phyloP scores from a whole-genome alignment of 305 asterid genomes.

The Solanum aculeatissimum region DNA sequence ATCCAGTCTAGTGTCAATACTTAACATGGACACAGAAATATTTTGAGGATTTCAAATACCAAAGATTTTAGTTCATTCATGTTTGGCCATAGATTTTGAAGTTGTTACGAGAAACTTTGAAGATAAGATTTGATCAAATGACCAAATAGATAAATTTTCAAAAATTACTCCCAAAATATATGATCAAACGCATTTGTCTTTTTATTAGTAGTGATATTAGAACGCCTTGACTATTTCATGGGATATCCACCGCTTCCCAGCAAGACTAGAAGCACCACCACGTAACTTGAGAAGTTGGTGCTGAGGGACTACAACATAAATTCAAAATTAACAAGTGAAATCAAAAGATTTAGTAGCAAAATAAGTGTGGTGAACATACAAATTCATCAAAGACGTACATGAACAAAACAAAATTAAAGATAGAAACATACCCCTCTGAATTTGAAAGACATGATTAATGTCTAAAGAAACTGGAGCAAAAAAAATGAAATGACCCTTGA shows the following conservation, averaged over 20 bases:
- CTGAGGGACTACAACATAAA: not conserved
- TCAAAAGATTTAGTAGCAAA: not conserved
- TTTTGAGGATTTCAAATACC: not conserved
- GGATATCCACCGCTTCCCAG: not conserved
- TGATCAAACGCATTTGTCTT: not conserved
- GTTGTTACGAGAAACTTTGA: too few relatives aligned
- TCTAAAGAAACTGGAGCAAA: not conserved
- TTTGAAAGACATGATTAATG: constrained; percentile 19
- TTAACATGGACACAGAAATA: not conserved
- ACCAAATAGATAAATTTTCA: not conserved
- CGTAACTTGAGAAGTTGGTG: not conserved
- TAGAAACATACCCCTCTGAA: constrained; percentile 18
- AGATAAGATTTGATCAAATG: not conserved
- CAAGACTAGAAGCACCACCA: not conserved
- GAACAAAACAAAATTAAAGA: not conserved
- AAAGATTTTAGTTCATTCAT: not conserved
- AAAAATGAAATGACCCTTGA: not conserved
- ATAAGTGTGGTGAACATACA: not conserved
- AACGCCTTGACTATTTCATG: not conserved
- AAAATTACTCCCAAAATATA: not conserved
- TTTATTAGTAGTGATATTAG: not conserved
- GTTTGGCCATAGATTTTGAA: too few relatives aligned
- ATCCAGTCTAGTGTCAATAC: not conserved
- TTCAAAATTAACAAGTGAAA: not conserved
- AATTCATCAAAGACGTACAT: not conserved